Conservation (phyloP, 1,284 basidiomycete genomes). For the Puccinia novopanici region DNA sequence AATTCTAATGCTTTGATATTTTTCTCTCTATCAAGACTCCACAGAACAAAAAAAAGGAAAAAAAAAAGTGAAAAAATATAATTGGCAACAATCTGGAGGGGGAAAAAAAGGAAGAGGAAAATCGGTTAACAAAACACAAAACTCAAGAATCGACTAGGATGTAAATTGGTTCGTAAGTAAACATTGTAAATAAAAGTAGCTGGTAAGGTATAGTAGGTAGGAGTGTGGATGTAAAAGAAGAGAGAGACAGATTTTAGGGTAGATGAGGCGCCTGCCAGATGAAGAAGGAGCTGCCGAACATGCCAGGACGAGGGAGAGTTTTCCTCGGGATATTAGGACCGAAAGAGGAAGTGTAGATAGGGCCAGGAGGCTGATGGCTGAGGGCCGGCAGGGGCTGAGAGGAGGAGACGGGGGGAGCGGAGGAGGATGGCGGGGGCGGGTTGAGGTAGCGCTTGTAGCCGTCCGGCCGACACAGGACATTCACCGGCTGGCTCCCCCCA, state of each 20-base stretch:
- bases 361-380: constrained; percentile 19
- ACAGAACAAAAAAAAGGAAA: too few relatives aligned
- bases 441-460: constrained; percentile 44
- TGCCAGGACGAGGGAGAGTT: constrained; percentile 39
- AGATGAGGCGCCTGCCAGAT: constrained; percentile 46
- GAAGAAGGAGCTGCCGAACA: constrained; percentile 38
- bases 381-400: background rate
- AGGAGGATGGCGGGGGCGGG: background rate
- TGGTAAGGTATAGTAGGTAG: too few relatives aligned
- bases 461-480: constrained; percentile 26
- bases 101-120: too few relatives aligned
- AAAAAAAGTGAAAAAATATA: too few relatives aligned
- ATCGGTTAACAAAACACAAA: too few relatives aligned
- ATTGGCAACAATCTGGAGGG: too few relatives aligned
- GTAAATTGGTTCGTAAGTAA: too few relatives aligned
- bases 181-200: too few relatives aligned
- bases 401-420: background rate
- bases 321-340: background rate
- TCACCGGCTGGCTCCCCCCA: background rate
- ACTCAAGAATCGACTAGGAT: too few relatives aligned
- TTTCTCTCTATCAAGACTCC: too few relatives aligned
- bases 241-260: background rate
- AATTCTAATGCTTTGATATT: too few relatives aligned
- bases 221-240: background rate
- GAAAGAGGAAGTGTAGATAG: constrained; percentile 22